Conservation (phyloP, 352 stramenopile species). For the Phytophthora multivora region DNA sequence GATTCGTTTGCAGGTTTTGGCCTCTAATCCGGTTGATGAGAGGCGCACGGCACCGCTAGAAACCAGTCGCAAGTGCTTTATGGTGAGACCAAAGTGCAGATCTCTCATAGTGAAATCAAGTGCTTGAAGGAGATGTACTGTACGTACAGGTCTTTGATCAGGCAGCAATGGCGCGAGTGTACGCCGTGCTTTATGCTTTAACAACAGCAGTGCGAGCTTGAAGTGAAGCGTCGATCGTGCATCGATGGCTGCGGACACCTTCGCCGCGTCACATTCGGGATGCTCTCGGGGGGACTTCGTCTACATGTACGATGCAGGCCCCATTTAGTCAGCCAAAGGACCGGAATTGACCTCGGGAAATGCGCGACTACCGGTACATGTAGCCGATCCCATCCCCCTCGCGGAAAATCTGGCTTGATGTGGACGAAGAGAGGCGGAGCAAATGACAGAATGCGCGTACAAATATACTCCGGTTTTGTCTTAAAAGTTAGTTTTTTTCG, state of each 20-base stretch:
- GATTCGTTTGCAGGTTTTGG: conserved; percentile 16
- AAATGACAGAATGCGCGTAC: neutral
- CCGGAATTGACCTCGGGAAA: conserved; percentile 1
- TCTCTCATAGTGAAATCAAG: conserved; percentile 19
- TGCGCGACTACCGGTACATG: conserved; percentile 5
- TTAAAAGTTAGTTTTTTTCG: neutral
- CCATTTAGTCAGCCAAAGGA: conserved; percentile 7
- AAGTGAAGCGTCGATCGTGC: neutral
- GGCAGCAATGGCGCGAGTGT: neutral
- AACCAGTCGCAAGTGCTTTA: neutral
- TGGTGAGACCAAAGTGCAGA: neutral
- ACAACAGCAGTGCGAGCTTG: conserved; percentile 10
- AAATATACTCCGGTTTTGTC: neutral
- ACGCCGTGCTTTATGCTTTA: conserved; percentile 19
- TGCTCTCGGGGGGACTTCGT: conserved; percentile 6
- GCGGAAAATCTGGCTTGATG: conserved; percentile 10
- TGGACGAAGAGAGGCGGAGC: conserved; percentile 16
- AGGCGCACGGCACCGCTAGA: conserved; percentile 20
- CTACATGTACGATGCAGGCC: conserved; percentile 1
- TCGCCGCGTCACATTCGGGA: conserved; percentile 22
- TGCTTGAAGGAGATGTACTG: neutral
- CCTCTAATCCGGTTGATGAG: conserved; percentile 26
- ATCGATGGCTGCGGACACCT: conserved; percentile 2
- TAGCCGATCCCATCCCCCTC: neutral
- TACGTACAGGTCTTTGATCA: conserved; percentile 7